Base-by-base conservation (phyloP, 345 rosid species). In the Chamaenerion angustifolium region DNA sequence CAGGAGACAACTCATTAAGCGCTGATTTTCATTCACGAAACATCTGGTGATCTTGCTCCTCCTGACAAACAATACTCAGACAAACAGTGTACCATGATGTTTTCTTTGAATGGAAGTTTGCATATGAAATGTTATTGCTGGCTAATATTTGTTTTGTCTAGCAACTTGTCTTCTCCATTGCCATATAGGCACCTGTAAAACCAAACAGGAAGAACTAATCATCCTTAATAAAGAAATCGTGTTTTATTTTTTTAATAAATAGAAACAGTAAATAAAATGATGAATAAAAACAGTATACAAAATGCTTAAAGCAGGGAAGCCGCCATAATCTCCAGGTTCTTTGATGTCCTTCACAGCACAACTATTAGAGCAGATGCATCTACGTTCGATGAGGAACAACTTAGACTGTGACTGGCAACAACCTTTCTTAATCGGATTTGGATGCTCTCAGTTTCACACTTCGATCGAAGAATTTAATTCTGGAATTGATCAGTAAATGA, bases 31-130 rank as follows among this genome's bases (percentile, higher is more conserved):
- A 93, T 52, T 93, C 99, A 10, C 96, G 83, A 16, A 93, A 95
- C 99, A 88, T 93, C 84, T 93, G 99, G 66, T 93, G 95, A 11
- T 85, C 95, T 69, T 85, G 99, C 73, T 93, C 99, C 73, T 85
- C 99, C n/a, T n/a, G n/a, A n/a, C 6, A 93, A 94, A 41, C 95
- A 41, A 66, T 18, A 5, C 8, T n/a, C 16, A 96, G 88, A 59
- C 92, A n/a, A n/a, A n/a, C n/a, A n/a, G n/a, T n/a, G n/a, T n/a
- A n/a, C n/a, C n/a, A n/a, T n/a, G n/a, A n/a, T n/a, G n/a, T n/a
- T 78, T 62, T 85, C 95, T 68, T 85, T 93, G 73, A 80, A 55
- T 93, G 99, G 61, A 93, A 86, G 72, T 93, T 63, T 93, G 96
- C 60, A 93, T n/a, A n/a, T n/a, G n/a, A 23, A 23, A 23, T 23